Evolutionary conservation across 371 early-diverging fungal species (phyloP).

Genomic region (Apophysomyces sp.): DNA sequence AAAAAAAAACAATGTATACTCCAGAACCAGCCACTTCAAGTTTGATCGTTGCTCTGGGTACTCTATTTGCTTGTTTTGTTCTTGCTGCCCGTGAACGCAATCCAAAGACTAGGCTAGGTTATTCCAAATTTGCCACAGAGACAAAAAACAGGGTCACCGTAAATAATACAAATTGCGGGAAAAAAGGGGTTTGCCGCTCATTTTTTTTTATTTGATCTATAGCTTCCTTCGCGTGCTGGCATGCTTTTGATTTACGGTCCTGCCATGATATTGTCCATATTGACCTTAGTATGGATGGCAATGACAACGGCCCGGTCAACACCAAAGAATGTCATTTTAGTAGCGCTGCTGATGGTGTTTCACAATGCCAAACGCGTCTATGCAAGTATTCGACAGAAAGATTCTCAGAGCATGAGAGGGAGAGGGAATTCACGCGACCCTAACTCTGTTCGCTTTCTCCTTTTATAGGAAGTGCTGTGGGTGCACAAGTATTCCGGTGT

Average conservation of each 20-base stretch:
- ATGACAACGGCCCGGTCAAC: neutral
- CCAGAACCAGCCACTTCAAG: constrained; percentile 10
- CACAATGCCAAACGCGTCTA: constrained; percentile 37
- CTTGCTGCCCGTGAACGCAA: constrained; percentile 18
- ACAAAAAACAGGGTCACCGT: neutral
- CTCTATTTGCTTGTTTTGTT: neutral
- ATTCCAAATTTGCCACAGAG: constrained; percentile 36
- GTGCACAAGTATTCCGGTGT: constrained; percentile 40
- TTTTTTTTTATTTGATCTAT: neutral
- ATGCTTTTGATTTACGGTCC: constrained; percentile 42
- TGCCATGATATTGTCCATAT: constrained; percentile 7
- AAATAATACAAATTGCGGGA: no score
- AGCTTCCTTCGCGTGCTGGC: constrained; percentile 32
- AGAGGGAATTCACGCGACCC: neutral
- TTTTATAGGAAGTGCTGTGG: constrained; percentile 30
- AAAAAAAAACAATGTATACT: constrained; percentile 14
- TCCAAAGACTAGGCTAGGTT: constrained; percentile 27
- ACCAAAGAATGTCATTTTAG: neutral
- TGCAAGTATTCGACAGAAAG: constrained; percentile 15
- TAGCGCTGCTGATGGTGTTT: constrained; percentile 8
- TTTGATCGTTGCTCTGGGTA: neutral
- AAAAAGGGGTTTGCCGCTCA: no score
- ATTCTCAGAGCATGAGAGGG: neutral
- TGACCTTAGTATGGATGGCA: neutral
- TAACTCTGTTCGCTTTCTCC: no score